phyloP scores from a whole-genome alignment of 148 eudicot species.

The Mesembryanthemum crystallinum region DNA sequence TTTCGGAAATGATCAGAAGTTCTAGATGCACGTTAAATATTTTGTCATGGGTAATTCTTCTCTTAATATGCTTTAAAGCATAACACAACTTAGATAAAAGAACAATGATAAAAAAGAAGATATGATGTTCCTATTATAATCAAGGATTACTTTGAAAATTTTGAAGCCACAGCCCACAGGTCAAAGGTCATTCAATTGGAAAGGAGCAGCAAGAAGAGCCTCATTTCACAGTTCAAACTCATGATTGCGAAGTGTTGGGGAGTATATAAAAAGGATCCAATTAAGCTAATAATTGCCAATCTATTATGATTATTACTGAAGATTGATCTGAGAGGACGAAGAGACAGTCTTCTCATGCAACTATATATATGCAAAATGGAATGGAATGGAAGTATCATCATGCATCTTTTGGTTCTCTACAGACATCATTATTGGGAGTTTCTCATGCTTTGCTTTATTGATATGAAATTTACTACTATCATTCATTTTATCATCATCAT shows the following conservation, averaged over 20 bases:
- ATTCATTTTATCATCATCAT: slow-evolving; percentile 12
- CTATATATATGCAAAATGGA: slow-evolving; percentile 1
- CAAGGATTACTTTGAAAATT: background rate
- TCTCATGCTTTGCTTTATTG: slow-evolving; percentile 36
- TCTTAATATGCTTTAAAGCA: too few relatives aligned
- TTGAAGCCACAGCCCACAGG: too few relatives aligned
- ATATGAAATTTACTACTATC: slow-evolving; percentile 3
- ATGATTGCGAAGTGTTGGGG: slow-evolving; percentile 22
- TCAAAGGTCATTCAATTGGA: background rate
- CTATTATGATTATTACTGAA: slow-evolving; percentile 19
- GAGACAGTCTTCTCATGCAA: slow-evolving; percentile 30
- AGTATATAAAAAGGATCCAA: background rate
- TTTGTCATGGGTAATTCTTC: too few relatives aligned
- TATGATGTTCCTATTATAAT: background rate
- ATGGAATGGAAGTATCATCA: background rate
- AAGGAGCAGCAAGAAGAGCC: background rate
- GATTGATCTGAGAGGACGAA: slow-evolving; percentile 11
- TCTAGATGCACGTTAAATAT: too few relatives aligned
- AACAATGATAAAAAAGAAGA: too few relatives aligned
- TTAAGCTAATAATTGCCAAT: slow-evolving; percentile 25
- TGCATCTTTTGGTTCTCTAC: slow-evolving; percentile 5
- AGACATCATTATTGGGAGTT: slow-evolving; percentile 29
- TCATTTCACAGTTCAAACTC: background rate
- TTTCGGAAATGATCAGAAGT: too few relatives aligned
- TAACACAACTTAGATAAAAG: too few relatives aligned